Conservation (phyloP, 2,329 filamentous ascomycete genomes). For the Zymoseptoria passerinii region DNA sequence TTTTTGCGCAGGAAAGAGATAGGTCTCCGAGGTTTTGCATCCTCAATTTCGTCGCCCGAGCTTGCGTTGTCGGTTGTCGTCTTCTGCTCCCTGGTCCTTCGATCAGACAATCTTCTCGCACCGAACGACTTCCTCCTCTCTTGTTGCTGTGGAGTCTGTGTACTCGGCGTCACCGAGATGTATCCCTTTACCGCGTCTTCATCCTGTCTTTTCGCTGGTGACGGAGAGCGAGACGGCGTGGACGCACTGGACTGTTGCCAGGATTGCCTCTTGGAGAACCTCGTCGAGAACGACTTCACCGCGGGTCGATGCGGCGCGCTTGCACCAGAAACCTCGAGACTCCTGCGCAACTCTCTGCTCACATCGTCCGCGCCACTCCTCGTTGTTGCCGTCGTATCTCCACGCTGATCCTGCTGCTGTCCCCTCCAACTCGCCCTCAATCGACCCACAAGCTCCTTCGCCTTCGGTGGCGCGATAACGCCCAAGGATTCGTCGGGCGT, state of each 20-base stretch:
- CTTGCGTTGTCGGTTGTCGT: constrained; percentile 6
- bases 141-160: constrained; percentile 2
- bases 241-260: constrained; percentile 23
- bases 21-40: constrained; percentile 13
- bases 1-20: constrained; percentile 17
- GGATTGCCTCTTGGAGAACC: constrained; percentile 20
- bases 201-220: constrained; percentile 20
- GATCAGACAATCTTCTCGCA: constrained; percentile 5
- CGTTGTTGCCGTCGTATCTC: constrained; percentile 14
- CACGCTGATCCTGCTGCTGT: constrained; percentile 7
- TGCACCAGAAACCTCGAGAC: constrained; percentile 13
- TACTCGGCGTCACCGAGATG: constrained; percentile 2
- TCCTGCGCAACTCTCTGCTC: constrained; percentile 13
- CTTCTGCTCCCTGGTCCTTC: constrained; percentile 9
- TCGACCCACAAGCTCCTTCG: constrained; percentile 23
- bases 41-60: constrained; percentile 12
- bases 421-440: constrained; percentile 22
- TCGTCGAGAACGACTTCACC: constrained; percentile 21
- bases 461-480: constrained; percentile 19
- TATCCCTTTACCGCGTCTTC: not conserved
- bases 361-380: constrained; percentile 20
- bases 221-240: constrained; percentile 27
- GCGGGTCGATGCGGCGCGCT: constrained; percentile 16
- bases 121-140: constrained; percentile 13
- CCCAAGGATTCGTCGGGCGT: constrained; percentile 35